Evolutionary conservation across 176 grass and related monocot species (phyloP).

Genomic region (barley (Hordeum vulgare)): DNA sequence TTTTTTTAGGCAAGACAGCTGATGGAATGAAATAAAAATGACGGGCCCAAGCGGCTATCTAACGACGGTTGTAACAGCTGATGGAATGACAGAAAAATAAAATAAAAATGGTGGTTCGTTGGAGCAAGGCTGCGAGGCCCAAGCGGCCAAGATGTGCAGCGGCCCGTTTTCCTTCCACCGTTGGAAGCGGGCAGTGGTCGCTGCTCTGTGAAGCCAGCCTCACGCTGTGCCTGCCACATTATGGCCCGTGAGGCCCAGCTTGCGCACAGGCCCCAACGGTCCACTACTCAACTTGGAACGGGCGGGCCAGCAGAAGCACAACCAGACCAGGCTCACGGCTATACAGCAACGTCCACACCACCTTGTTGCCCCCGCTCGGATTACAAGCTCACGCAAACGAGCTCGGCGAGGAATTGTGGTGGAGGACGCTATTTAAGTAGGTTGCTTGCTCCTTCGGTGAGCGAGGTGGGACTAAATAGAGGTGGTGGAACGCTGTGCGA

Average conservation of each 20-base stretch:
- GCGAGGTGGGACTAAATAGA: not conserved
- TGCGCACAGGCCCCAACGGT: not conserved
- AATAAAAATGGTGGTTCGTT: too few relatives aligned
- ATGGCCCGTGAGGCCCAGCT: not conserved
- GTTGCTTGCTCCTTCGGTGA: not conserved
- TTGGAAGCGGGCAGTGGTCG: conserved; percentile 24
- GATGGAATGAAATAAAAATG: too few relatives aligned
- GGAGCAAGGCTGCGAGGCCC: not conserved
- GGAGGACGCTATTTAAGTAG: too few relatives aligned
- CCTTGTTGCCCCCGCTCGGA: too few relatives aligned
- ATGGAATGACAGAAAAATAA: too few relatives aligned
- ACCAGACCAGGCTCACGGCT: too few relatives aligned
- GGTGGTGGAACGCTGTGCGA: not conserved
- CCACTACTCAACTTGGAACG: not conserved
- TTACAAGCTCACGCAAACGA: too few relatives aligned
- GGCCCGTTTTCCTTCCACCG: conserved; percentile 28
- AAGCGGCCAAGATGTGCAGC: too few relatives aligned
- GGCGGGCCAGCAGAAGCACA: not conserved
- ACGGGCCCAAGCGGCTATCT: too few relatives aligned
- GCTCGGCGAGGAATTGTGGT: accelerated
- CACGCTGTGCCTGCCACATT: not conserved
- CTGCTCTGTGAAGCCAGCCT: conserved; percentile 47
- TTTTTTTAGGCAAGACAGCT: too few relatives aligned
- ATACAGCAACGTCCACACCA: too few relatives aligned
- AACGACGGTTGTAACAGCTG: too few relatives aligned